These are phyloP conservation scores for Albophoma yamanashiensis DNA, from an alignment of 2,329 filamentous ascomycete species.

Conservation along the genomic window DNA sequence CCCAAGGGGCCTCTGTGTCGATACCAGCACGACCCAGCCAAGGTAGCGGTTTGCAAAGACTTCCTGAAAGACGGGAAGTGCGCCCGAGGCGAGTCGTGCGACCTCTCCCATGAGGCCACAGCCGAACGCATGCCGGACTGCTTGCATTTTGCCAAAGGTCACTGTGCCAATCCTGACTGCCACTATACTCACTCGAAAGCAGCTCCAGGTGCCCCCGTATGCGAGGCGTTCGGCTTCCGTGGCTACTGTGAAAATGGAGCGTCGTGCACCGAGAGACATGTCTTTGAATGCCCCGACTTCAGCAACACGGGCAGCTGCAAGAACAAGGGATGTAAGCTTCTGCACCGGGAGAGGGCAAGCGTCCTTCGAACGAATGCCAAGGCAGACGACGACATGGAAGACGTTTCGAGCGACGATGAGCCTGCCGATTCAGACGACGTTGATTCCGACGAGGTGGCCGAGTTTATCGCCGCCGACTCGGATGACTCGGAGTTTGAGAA, in stretches of 20 bases:
- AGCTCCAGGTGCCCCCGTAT: slow-evolving; percentile 67
- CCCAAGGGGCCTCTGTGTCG: slow-evolving; percentile 70
- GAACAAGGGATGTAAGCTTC: slow-evolving; percentile 70
- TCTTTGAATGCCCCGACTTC: slow-evolving; percentile 90
- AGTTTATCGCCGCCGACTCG: slow-evolving; percentile 48
- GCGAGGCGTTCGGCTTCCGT: slow-evolving; percentile 70
- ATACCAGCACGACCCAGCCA: slow-evolving; percentile 73
- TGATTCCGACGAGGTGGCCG: slow-evolving; percentile 65
- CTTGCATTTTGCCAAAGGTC: slow-evolving; percentile 80
- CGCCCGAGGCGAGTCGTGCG: slow-evolving; percentile 66
- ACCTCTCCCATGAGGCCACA: slow-evolving; percentile 79
- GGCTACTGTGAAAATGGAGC: slow-evolving; percentile 83
- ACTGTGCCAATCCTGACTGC: slow-evolving; percentile 79
- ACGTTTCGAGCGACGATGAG: slow-evolving; percentile 71
- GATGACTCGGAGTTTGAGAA: slow-evolving; percentile 45
- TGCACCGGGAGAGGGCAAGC: slow-evolving; percentile 81
- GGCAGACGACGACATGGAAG: slow-evolving; percentile 45
- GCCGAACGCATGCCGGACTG: slow-evolving; percentile 81
- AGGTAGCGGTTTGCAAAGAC: slow-evolving; percentile 83
- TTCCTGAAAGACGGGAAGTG: slow-evolving; percentile 75
- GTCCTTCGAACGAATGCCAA: slow-evolving; percentile 57
- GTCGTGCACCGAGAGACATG: slow-evolving; percentile 70
- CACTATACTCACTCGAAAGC: slow-evolving; percentile 78
- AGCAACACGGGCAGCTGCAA: slow-evolving; percentile 82
- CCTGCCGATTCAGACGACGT: slow-evolving; percentile 64